Evolutionary conservation across 805 yeast genomes (phyloP).

Genomic region (Priceomyces carsonii): DNA sequence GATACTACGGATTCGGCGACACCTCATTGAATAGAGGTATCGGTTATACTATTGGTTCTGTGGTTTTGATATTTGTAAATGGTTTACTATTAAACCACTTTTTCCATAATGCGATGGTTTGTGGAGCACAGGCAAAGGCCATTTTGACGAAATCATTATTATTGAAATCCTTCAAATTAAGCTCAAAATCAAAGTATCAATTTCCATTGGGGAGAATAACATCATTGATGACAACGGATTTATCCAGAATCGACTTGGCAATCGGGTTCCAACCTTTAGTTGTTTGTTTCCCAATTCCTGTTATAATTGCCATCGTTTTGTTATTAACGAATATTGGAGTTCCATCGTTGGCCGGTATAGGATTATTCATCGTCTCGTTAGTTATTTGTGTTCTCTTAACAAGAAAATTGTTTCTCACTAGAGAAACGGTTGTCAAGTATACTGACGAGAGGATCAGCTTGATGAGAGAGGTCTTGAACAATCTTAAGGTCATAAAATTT

Average conservation of each 20-base stretch:
- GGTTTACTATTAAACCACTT: conserved; percentile 43
- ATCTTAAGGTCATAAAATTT: conserved; percentile 44
- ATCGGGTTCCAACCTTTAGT: conserved; percentile 45
- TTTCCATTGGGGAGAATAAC: conserved; percentile 43
- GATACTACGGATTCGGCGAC: conserved; percentile 42
- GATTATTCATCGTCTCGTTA: conserved; percentile 37
- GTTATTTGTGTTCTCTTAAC: conserved; percentile 35
- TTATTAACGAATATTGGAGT: conserved; percentile 40
- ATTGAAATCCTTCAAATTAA: conserved; percentile 38
- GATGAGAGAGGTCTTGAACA: conserved; percentile 43
- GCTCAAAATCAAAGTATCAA: conserved; percentile 30
- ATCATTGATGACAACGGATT: conserved; percentile 43
- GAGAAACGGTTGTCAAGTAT: conserved; percentile 36
- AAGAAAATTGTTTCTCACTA: conserved; percentile 31
- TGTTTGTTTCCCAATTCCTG: conserved; percentile 44
- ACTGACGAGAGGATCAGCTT: conserved; percentile 45
- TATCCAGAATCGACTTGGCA: conserved; percentile 45
- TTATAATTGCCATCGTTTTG: conserved; percentile 37
- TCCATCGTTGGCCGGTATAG: conserved; percentile 42
- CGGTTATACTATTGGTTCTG: conserved; percentile 75
- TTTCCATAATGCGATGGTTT: conserved; percentile 43
- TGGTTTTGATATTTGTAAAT: conserved; percentile 50
- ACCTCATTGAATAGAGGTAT: conserved; percentile 57
- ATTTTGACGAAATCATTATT: conserved; percentile 40
- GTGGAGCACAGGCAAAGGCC: conserved; percentile 43